phyloP scores from a whole-genome alignment of 768 basidiomycete genomes.

The Mycena galopus region DNA sequence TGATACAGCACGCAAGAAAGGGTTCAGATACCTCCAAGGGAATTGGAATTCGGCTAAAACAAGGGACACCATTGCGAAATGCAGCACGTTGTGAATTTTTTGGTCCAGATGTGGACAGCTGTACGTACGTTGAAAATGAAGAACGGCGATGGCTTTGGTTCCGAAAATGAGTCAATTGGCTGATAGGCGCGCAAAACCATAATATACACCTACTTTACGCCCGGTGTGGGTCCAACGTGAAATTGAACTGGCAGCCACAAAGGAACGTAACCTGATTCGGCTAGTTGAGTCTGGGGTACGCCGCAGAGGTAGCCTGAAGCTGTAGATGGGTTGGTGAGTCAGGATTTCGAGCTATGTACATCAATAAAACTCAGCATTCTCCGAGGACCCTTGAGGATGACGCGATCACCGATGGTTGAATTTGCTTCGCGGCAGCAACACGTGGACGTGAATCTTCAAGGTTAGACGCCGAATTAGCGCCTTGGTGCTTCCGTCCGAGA shows the following conservation, averaged over 20 bases:
- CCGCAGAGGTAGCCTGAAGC: neutral
- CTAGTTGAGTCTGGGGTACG: neutral
- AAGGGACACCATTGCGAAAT: neutral
- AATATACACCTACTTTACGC: neutral
- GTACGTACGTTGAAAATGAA: slow-evolving; percentile 20
- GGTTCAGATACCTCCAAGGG: slow-evolving; percentile 17
- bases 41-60: neutral
- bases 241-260: neutral
- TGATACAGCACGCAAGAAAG: neutral
- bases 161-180: slow-evolving; percentile 2
- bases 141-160: slow-evolving; percentile 4
- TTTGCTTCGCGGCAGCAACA: slow-evolving; percentile 5
- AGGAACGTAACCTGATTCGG: neutral
- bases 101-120: neutral
- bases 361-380: slow-evolving; percentile 7
- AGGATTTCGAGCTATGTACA: neutral
- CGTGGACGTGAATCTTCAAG: slow-evolving; percentile 4
- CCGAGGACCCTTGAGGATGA: slow-evolving; percentile 3
- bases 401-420: neutral
- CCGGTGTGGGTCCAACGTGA: neutral
- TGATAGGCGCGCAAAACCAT: neutral
- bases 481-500: neutral
- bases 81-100: neutral
- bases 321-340: slow-evolving; percentile 10
- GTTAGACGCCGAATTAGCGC: slow-evolving; percentile 13